These are phyloP conservation scores for Ceratobasidium sp. DNA, from an alignment of 1,284 basidiomycete genomes.

Conservation along the genomic window DNA sequence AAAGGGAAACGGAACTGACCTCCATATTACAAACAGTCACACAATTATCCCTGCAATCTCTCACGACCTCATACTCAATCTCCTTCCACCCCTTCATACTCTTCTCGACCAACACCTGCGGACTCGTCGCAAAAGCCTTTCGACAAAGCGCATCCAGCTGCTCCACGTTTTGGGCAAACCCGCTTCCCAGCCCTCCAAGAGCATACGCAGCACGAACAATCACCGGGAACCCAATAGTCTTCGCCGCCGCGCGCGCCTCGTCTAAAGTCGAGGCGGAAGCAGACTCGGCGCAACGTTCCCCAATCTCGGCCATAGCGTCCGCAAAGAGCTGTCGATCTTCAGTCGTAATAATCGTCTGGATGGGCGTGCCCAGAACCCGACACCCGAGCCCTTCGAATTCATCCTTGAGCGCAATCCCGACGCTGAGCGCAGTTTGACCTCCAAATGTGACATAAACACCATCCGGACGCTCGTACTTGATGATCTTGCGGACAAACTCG, in stretches of 20 bases:
- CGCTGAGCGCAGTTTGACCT: conserved; percentile 96
- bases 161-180: conserved; percentile 90
- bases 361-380: conserved; percentile 94
- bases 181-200: conserved; percentile 93
- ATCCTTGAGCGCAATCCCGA: conserved; percentile 97
- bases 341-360: conserved; percentile 96
- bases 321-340: conserved; percentile 97
- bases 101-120: conserved; percentile 97
- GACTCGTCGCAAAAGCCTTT: conserved; percentile 96
- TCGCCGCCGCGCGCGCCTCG: conserved; percentile 88
- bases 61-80: conserved; percentile 99
- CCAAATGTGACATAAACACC: conserved; percentile 99
- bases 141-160: conserved; percentile 88
- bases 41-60: conserved; percentile 96
- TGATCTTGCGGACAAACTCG: conserved; percentile 97
- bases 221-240: conserved; percentile 92
- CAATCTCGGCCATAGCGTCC: conserved; percentile 94
- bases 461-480: conserved; percentile 98
- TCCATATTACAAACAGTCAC: conserved; percentile 99
- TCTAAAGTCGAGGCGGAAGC: conserved; percentile 85
- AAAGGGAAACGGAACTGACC: conserved; percentile 62
- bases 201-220: conserved; percentile 98
- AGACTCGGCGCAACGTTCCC: conserved; percentile 92
- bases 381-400: conserved; percentile 91
- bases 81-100: conserved; percentile 99